Evolutionary conservation across 31 red algal species (phyloP).

Genomic region (Bonnemaisonia californica): DNA sequence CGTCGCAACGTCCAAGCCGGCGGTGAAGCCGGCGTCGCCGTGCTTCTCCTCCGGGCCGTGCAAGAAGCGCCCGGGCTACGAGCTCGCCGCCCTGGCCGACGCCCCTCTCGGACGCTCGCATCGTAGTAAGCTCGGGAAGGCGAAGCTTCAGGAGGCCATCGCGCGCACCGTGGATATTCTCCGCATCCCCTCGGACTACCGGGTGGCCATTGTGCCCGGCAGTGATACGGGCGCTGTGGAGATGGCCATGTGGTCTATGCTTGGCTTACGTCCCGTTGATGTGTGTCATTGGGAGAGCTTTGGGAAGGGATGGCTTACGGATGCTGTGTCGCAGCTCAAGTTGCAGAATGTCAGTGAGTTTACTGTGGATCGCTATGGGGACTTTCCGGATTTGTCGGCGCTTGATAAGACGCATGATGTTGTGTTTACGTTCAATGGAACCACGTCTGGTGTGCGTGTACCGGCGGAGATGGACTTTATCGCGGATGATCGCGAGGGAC

Average conservation of each 20-base stretch:
- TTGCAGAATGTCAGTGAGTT: conserved; percentile 61
- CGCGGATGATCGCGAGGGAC: conserved; percentile 72
- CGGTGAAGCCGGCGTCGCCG: no score
- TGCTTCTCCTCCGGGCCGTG: conserved; percentile 97
- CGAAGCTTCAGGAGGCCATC: conserved; percentile 73
- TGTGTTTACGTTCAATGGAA: conserved; percentile 96
- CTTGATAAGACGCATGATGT: conserved; percentile 81
- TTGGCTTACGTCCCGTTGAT: conserved; percentile 78
- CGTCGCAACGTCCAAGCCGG: no score
- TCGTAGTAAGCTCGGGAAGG: conserved; percentile 75
- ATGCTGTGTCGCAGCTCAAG: conserved; percentile 83
- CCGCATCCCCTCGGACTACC: conserved; percentile 76
- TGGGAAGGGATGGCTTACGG: conserved; percentile 91
- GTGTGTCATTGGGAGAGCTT: conserved; percentile 96
- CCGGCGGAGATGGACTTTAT: conserved; percentile 75
- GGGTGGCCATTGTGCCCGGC: conserved; percentile 86
- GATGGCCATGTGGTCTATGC: conserved; percentile 97
- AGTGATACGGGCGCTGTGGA: conserved; percentile 95
- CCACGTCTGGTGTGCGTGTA: conserved; percentile 86
- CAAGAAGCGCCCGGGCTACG: conserved; percentile 92
- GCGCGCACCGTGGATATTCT: conserved; percentile 61
- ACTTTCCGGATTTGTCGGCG: conserved; percentile 74
- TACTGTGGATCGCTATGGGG: conserved; percentile 70
- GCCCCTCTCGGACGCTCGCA: conserved; percentile 89
- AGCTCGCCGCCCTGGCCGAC: conserved; percentile 42